Evolutionary conservation across 768 basidiomycete genomes (phyloP).

Genomic region (Phaeotremella fagi): DNA sequence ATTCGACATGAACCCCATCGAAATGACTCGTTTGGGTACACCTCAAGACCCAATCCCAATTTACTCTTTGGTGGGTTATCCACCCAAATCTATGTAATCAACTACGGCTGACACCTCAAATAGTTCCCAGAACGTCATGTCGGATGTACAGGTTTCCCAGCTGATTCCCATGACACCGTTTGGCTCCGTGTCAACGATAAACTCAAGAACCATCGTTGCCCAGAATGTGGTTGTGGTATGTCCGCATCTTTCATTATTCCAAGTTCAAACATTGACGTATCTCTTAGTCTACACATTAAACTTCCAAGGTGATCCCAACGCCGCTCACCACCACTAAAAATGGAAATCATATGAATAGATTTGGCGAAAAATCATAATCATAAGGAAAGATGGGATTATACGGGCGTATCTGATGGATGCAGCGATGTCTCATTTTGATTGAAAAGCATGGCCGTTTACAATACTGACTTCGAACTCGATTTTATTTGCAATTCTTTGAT

Average conservation of each 20-base stretch:
- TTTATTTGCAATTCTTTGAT: no score
- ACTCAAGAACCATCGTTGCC: conserved; percentile 64
- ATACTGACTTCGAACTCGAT: no score
- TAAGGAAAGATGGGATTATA: no score
- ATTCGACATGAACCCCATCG: conserved; percentile 82
- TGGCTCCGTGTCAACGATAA: conserved; percentile 71
- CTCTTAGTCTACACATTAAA: conserved; percentile 66
- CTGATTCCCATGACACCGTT: conserved; percentile 87
- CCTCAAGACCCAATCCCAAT: conserved; percentile 80
- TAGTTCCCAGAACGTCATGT: conserved; percentile 77
- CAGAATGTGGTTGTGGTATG: conserved; percentile 88
- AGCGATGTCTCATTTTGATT: no score
- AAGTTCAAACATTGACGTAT: neutral
- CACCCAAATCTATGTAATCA: neutral
- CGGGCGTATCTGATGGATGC: no score
- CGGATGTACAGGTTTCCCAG: conserved; percentile 91
- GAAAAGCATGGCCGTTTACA: no score
- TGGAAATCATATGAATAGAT: no score
- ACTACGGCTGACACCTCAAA: neutral
- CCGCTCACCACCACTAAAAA: conserved; percentile 53
- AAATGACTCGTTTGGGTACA: conserved; percentile 80
- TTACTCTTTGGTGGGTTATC: conserved; percentile 68
- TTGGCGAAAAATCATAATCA: no score
- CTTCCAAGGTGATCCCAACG: conserved; percentile 58
- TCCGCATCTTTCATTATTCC: conserved; percentile 5